These are phyloP conservation scores for Rosa rugosa DNA, from an alignment of 306 rosid species.

Conservation along the genomic window DNA sequence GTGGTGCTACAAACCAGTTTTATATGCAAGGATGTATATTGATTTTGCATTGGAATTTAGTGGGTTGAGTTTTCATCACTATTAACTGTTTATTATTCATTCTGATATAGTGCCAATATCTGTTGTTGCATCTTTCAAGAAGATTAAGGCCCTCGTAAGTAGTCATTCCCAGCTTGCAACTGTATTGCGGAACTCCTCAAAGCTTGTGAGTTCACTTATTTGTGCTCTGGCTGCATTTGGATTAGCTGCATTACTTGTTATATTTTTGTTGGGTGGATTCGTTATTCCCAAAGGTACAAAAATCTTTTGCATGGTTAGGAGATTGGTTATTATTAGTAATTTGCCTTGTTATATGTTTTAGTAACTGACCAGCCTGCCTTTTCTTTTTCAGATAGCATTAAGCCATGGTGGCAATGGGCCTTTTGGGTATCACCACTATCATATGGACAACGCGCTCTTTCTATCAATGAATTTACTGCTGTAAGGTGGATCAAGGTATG, in stretches of 20 bases:
- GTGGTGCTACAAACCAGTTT: no score
- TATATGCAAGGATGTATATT: no score
- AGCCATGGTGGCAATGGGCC: conserved; percentile 90
- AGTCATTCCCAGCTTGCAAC: no score
- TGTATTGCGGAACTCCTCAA: no score
- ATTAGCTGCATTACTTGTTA: conserved; percentile 62
- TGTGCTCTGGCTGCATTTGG: no score
- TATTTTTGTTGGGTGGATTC: conserved; percentile 83
- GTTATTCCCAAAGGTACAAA: conserved; percentile 77
- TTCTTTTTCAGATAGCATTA: conserved; percentile 56
- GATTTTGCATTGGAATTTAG: no score
- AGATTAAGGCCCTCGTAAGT: no score
- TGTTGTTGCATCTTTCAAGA: no score
- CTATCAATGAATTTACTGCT: conserved; percentile 83
- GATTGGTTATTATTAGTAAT: conserved; percentile 12
- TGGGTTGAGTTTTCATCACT: no score
- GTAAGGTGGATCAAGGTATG: conserved; percentile 81
- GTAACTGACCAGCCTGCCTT: not conserved
- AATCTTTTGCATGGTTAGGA: not conserved
- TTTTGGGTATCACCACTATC: conserved; percentile 85
- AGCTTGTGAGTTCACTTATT: no score
- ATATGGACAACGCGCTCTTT: conserved; percentile 71
- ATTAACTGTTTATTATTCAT: no score
- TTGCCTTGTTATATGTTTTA: not conserved
- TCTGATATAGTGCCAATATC: no score